These are phyloP conservation scores for Dunaliella sp. DNA, from an alignment of 139 green algal species.

Conservation along the genomic window DNA sequence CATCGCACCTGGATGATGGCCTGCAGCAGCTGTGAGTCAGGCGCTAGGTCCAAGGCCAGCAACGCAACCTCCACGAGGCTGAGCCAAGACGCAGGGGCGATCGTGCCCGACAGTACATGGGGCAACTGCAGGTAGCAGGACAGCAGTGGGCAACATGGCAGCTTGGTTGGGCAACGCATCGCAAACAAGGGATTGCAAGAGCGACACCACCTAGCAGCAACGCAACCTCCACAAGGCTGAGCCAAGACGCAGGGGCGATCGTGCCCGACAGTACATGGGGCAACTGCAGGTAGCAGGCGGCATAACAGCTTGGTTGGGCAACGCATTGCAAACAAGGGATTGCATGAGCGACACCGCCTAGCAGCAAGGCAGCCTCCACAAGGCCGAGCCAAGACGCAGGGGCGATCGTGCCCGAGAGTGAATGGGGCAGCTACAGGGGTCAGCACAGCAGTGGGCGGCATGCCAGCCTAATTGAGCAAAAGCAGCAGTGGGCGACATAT, in stretches of 20 bases:
- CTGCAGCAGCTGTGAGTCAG: conserved; percentile 25
- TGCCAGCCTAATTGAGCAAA: too few species aligned
- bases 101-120: conserved; percentile 9
- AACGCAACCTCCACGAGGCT: conserved; percentile 20
- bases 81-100: conserved; percentile 19
- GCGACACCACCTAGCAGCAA: too few species aligned
- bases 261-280: conserved; percentile 15
- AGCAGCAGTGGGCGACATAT: too few species aligned
- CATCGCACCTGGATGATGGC: conserved; percentile 25
- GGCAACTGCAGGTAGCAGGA: conserved; percentile 18
- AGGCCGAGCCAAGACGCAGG: neutral
- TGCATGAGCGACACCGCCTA: too few species aligned
- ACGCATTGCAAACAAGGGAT: too few species aligned
- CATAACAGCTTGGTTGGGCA: neutral
- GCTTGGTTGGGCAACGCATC: too few species aligned
- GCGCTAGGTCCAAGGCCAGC: conserved; percentile 31
- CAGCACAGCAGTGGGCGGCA: too few species aligned
- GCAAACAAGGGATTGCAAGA: too few species aligned
- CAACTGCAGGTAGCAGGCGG: conserved; percentile 5
- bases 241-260: neutral
- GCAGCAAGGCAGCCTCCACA: neutral
- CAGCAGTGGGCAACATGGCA: too few species aligned
- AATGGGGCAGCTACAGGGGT: neutral
- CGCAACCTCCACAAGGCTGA: neutral
- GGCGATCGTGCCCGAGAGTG: neutral